Conservation (phyloP, 768 basidiomycete species). For the Hericium erinaceus region DNA sequence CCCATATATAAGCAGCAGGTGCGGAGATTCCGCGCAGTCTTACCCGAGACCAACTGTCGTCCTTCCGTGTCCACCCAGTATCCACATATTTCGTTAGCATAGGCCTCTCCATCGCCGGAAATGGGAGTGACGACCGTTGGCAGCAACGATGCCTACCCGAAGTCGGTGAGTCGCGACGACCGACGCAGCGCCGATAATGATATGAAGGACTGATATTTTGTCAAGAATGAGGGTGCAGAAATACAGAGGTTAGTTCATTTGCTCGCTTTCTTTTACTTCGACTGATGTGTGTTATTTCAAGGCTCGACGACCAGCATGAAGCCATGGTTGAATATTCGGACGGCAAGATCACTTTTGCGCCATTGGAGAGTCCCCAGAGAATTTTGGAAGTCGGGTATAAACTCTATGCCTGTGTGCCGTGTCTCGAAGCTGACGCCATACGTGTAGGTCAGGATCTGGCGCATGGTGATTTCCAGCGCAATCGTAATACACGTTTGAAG, state of each 20-base stretch:
- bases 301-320: constrained; percentile 17
- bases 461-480: constrained; percentile 1
- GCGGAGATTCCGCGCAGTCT: too few species aligned
- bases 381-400: constrained; percentile 19
- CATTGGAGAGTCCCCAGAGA: constrained; percentile 12
- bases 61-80: too few species aligned
- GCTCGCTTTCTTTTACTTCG: not conserved
- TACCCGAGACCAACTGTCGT: too few species aligned
- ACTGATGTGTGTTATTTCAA: not conserved
- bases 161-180: not conserved
- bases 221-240: not conserved
- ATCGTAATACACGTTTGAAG: not conserved
- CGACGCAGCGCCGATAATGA: not conserved
- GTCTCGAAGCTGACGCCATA: too few species aligned
- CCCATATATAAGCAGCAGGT: too few species aligned
- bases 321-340: constrained; percentile 15
- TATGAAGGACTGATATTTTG: not conserved
- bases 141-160: not conserved
- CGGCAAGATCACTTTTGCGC: constrained; percentile 8
- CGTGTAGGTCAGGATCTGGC: constrained; percentile 4
- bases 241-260: not conserved
- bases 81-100: too few species aligned
- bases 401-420: too few species aligned
- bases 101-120: too few species aligned
- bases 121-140: not conserved